Conservation (phyloP, 2,329 filamentous ascomycete genomes). For the Penicillium sp. region DNA sequence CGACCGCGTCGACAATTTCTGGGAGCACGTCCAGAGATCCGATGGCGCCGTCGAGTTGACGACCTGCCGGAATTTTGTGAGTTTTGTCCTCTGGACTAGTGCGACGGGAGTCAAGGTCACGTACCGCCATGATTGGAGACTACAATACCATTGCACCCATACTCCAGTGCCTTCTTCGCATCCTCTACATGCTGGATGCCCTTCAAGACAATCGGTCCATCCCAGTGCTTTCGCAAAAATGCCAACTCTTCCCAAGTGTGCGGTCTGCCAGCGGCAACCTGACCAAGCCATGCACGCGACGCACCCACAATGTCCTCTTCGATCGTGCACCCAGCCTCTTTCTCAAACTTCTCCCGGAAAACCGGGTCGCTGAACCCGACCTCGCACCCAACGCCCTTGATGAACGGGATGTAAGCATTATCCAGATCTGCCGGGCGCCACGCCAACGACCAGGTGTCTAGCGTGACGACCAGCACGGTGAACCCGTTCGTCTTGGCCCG, state of each 20-base stretch:
- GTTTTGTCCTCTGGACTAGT: not conserved
- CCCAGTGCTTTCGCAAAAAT: constrained; percentile 62
- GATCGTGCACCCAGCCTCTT: constrained; percentile 46
- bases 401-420: constrained; percentile 56
- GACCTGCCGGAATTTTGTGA: constrained; percentile 26
- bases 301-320: constrained; percentile 56
- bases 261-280: constrained; percentile 55
- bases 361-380: constrained; percentile 69
- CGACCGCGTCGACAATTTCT: constrained; percentile 63
- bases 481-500: constrained; percentile 65
- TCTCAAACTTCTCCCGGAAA: constrained; percentile 61
- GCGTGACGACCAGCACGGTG: constrained; percentile 68
- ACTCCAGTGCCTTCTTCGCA: constrained; percentile 47
- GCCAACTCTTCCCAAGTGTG: constrained; percentile 65
- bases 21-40: constrained; percentile 57
- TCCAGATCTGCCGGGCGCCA: constrained; percentile 71
- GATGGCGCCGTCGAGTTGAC: constrained; percentile 56
- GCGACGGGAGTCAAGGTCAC: constrained; percentile 6
- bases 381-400: constrained; percentile 59
- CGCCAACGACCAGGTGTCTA: constrained; percentile 69
- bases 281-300: constrained; percentile 55
- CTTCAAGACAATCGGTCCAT: constrained; percentile 65
- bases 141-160: constrained; percentile 53
- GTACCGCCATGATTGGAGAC: constrained; percentile 56
- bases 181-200: constrained; percentile 58